A percentile compares a stretch with the other conserved stretches of the same genome.
These are phyloP conservation scores for Vaccinium macrocarpon DNA, from an alignment of 148 eudicot species.

Conservation along the genomic window DNA sequence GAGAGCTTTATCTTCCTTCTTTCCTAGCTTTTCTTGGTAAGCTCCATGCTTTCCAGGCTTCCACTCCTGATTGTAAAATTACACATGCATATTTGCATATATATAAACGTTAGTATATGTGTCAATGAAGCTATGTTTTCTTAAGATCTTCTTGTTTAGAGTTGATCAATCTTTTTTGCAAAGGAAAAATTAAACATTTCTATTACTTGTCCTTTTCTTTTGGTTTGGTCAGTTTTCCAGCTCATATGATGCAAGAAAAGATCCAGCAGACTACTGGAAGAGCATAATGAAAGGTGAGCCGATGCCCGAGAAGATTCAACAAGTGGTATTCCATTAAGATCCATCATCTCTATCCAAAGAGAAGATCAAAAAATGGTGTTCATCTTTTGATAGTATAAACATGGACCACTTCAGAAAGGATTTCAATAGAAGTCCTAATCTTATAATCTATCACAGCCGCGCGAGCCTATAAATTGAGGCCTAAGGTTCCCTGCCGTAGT, in stretches of 20 bases:
- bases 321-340: constrained; percentile 17
- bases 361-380: not conserved
- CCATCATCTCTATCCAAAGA: not conserved
- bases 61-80: not conserved
- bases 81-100: too few species aligned
- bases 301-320: constrained; percentile 43
- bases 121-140: not conserved
- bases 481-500: not conserved
- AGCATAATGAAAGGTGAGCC: constrained; percentile 42
- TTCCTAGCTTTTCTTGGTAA: constrained; percentile 24
- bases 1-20: constrained; percentile 21
- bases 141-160: not conserved
- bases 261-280: constrained; percentile 48
- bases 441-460: constrained; percentile 37
- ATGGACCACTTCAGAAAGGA: constrained; percentile 25
- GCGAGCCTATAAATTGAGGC: constrained; percentile 4
- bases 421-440: constrained; percentile 27
- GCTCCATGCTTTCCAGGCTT: not conserved
- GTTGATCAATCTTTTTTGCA: not conserved
- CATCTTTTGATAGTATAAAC: not conserved
- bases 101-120: not conserved
- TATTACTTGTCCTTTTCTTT: not conserved
- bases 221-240: constrained; percentile 25
- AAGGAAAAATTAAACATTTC: not conserved
- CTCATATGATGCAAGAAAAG: constrained; percentile 34